These are phyloP conservation scores for Dactylorhiza incarnata DNA, from an alignment of 106 monocot genomes.

Conservation along the genomic window DNA sequence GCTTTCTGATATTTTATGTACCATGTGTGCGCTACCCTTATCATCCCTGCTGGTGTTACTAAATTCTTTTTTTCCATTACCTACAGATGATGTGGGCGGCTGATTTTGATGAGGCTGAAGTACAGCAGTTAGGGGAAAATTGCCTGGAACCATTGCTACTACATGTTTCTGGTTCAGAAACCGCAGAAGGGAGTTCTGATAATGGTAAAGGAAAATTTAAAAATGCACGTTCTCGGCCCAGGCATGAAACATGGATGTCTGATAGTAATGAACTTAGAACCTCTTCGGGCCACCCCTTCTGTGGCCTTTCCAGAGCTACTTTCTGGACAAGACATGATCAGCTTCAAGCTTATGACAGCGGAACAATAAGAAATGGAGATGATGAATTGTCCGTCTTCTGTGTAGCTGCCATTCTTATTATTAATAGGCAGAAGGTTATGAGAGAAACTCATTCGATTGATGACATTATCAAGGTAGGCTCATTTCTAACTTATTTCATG, in stretches of 20 bases:
- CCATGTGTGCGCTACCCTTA: not conserved
- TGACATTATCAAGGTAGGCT: conserved; percentile 84
- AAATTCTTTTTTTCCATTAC: conserved; percentile 2
- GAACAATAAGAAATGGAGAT: conserved; percentile 33
- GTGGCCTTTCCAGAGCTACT: conserved; percentile 77
- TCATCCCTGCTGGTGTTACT: not conserved
- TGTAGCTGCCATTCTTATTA: conserved; percentile 89
- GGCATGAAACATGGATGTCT: conserved; percentile 5
- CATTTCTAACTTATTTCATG: conserved; percentile 1
- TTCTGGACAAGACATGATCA: conserved; percentile 59
- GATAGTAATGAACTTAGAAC: conserved; percentile 40
- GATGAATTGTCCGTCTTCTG: conserved; percentile 91
- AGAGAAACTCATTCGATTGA: conserved; percentile 79
- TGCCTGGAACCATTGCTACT: conserved; percentile 69
- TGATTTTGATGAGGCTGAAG: conserved; percentile 85
- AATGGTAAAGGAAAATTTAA: conserved; percentile 23
- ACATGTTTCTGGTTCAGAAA: conserved; percentile 19
- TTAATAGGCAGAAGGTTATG: conserved; percentile 88
- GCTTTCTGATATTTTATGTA: not conserved
- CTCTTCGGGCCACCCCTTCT: conserved; percentile 63
- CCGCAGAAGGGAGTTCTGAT: conserved; percentile 13
- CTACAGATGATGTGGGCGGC: conserved; percentile 99
- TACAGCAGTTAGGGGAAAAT: conserved; percentile 50
- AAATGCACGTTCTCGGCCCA: conserved; percentile 13
- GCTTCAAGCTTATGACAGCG: conserved; percentile 16